Evolutionary conservation across 805 yeast species (phyloP), one percentile per base, ranked within the genome.

Genomic region (Myxozyma mucilagina): DNA sequence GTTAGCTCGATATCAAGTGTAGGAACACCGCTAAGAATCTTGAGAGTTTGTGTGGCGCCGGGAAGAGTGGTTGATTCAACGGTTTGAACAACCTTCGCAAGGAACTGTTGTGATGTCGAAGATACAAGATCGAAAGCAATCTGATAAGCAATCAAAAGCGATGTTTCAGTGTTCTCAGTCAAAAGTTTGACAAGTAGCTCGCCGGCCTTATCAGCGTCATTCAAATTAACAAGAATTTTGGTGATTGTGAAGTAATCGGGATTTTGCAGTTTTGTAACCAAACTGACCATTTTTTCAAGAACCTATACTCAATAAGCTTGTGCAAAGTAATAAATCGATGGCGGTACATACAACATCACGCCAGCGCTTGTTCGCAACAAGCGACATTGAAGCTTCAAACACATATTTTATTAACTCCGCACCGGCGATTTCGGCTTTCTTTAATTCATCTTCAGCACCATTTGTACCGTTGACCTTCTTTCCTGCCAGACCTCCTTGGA

Each of bases 41-140:
- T 82, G 57, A 86, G 80, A 51, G 91, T 75, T 67, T 84, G 70
- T 5, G 56, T 35, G 20, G 60, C 52, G 18, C 54, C 66, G 4
- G 58, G 56, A 13, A 70, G 68, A 47, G 70, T 67, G 39, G 65
- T 67, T 34, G 84, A 31, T 72, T 64, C 53, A 72, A 71, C 8
- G 55, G 70, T 71, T 14, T 70, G 73, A 47, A 79, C 71, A 8
- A 79, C 78, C 44, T 80, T 77, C 31, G 84, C 87, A 60, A 92
- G 80, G 67, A 94, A 80, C 71, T 90, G 96, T 77, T 93, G 98
- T 7, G 97, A 84, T 0, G 97, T 97, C 14, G 96, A 86, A 57
- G 85, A 86, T 6, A 92, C 97, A 61, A 94, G 82, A 74, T 94
- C 99, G 74, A 94, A 94, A 0, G 97, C 97, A 56, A 93, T 89